phyloP scores from a whole-genome alignment of 2,329 filamentous ascomycete genomes.

The Xylaria sp. region DNA sequence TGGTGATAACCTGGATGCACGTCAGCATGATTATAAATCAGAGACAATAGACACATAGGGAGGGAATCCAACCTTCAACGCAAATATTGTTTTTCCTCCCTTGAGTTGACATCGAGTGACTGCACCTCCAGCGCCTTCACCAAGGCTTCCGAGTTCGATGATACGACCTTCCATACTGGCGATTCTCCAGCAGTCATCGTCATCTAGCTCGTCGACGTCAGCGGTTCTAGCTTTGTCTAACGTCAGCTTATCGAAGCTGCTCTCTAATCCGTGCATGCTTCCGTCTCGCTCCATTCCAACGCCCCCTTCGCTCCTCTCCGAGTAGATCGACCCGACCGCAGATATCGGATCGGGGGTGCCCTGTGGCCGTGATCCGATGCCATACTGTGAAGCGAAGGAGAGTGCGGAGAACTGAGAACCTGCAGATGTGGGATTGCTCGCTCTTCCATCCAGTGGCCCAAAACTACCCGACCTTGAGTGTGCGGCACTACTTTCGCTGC shows the following conservation, averaged over 20 bases:
- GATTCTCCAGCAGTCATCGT: constrained; percentile 88
- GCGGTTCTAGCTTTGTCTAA: constrained; percentile 84
- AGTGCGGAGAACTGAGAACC: constrained; percentile 87
- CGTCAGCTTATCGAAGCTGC: constrained; percentile 78
- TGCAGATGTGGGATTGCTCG: constrained; percentile 84
- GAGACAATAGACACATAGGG: constrained; percentile 8
- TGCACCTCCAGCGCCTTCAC: constrained; percentile 94
- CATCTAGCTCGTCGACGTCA: constrained; percentile 94
- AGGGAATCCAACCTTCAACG: constrained; percentile 78
- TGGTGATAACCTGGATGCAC: constrained; percentile 86
- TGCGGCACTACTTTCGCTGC: constrained; percentile 81
- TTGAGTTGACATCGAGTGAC: constrained; percentile 92
- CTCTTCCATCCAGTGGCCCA: constrained; percentile 77
- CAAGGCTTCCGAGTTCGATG: constrained; percentile 86
- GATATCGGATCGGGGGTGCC: constrained; percentile 87
- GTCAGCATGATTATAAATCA: constrained; percentile 35
- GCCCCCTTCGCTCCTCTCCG: constrained; percentile 80
- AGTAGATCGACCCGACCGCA: constrained; percentile 86
- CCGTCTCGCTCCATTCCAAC: constrained; percentile 84
- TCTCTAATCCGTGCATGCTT: constrained; percentile 80
- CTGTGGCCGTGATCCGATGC: constrained; percentile 72
- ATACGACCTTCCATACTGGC: constrained; percentile 91
- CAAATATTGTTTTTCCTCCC: constrained; percentile 93
- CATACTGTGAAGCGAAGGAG: constrained; percentile 80
- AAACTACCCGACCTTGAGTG: constrained; percentile 89